A percentile compares a stretch with the other conserved stretches of the same genome.
Conservation (phyloP, 2,329 filamentous ascomycete species). For the Chlorencoelia australis region DNA sequence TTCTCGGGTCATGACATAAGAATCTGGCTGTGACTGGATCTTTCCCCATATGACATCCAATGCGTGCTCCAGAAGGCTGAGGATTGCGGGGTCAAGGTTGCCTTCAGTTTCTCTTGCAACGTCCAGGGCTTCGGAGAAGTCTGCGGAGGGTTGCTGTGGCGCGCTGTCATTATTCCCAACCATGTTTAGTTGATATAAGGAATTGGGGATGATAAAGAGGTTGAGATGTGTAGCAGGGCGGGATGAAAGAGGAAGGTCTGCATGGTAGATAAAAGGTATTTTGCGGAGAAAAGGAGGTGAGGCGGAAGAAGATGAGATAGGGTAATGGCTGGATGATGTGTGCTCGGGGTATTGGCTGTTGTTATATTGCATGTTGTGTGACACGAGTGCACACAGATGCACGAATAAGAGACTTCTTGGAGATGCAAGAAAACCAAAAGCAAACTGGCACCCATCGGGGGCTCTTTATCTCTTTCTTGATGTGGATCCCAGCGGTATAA, state of each 20-base stretch:
- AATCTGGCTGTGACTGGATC: slow-evolving; percentile 51
- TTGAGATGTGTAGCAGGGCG: slow-evolving; percentile 6
- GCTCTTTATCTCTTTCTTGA: too few species aligned
- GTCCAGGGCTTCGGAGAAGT: slow-evolving; percentile 57
- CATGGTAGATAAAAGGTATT: slow-evolving; percentile 15
- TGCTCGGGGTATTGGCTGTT: slow-evolving; percentile 1
- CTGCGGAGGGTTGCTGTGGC: slow-evolving; percentile 7
- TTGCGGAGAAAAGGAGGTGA: slow-evolving; percentile 9
- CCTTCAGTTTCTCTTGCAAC: slow-evolving; percentile 65
- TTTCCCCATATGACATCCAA: slow-evolving; percentile 57
- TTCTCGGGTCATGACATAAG: slow-evolving; percentile 65
- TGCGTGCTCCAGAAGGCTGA: slow-evolving; percentile 54
- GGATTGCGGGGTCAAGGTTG: slow-evolving; percentile 50
- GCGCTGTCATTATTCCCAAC: slow-evolving; percentile 12
- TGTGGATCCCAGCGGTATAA: too few species aligned
- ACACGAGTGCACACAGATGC: too few species aligned
- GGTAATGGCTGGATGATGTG: slow-evolving; percentile 3
- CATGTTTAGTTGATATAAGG: slow-evolving; percentile 16
- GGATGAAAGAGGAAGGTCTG: slow-evolving; percentile 18
- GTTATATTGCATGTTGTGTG: neutral
- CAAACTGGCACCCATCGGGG: too few species aligned
- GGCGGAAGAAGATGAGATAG: slow-evolving; percentile 4
- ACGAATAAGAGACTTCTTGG: too few species aligned
- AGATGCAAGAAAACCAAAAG: too few species aligned
- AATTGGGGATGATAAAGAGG: slow-evolving; percentile 11